A percentile compares a stretch with the other conserved stretches of the same genome.
phyloP scores from a whole-genome alignment of 768 basidiomycete genomes.

The Hydnomerulius pinastri region DNA sequence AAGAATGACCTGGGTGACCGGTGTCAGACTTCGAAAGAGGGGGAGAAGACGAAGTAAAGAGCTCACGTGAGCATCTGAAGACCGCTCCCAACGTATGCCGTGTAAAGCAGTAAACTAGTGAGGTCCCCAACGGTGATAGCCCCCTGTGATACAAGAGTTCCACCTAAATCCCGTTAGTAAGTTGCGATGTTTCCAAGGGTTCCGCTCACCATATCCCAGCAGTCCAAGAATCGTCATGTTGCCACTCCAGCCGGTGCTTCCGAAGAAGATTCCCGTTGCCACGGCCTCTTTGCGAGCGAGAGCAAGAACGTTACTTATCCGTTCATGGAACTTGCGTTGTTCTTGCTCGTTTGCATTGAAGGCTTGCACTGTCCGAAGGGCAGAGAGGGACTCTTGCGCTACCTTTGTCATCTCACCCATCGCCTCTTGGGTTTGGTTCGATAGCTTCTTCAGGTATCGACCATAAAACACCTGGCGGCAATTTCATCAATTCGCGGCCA shows the following conservation, averaged over 20 bases:
- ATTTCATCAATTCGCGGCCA: constrained; percentile 9
- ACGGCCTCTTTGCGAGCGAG: constrained; percentile 86
- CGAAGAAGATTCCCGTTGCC: constrained; percentile 92
- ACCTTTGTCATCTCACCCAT: constrained; percentile 92
- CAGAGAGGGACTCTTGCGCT: constrained; percentile 88
- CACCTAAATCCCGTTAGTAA: constrained; percentile 51
- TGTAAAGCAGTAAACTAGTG: constrained; percentile 87
- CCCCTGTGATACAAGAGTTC: constrained; percentile 85
- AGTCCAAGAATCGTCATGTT: constrained; percentile 89
- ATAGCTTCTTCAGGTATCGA: constrained; percentile 88
- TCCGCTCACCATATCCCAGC: constrained; percentile 79
- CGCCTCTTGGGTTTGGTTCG: constrained; percentile 91
- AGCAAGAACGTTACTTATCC: constrained; percentile 62
- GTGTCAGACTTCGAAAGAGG: constrained; percentile 1
- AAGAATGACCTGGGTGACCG: constrained; percentile 36
- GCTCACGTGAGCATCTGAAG: constrained; percentile 77
- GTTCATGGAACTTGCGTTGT: constrained; percentile 70
- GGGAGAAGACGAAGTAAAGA: background rate
- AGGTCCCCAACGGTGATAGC: constrained; percentile 91
- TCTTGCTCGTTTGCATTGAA: constrained; percentile 86
- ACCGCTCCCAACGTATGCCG: constrained; percentile 83
- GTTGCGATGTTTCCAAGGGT: background rate
- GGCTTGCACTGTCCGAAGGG: constrained; percentile 86
- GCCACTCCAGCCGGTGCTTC: constrained; percentile 88
- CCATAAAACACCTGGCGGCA: constrained; percentile 86